Evolutionary conservation across 805 yeast genomes (phyloP), one percentile per base, ranked within the genome.

Genomic region (Phaffomyces thermotolerans): DNA sequence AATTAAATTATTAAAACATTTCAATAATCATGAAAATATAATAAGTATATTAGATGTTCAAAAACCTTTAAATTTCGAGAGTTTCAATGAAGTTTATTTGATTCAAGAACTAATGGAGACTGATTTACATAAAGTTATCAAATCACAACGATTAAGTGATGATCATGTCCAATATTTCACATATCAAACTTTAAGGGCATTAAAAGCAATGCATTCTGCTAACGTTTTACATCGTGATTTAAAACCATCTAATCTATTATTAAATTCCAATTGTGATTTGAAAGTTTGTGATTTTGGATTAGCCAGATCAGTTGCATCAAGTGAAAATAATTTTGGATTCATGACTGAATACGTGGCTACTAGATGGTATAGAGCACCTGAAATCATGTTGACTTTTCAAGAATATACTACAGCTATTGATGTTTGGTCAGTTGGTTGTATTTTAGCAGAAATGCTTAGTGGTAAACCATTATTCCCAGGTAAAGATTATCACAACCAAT

Each of bases 311-410:
- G 63, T 76, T 15, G 69, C 73, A 22, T 71, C 79, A 33, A 58
- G 69, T 43, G 75, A 72, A 49, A 68, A 70, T 37, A 57, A 70
- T 46, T 67, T 73, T 32, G 75, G 82, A 0, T 73, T 74, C 50
- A 67, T 84, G 67, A 84, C 91, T 0, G 91, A 84, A 57, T 84
- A 84, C 52, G 93, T 84, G 4, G 91, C 91, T 3, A 84, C 93
- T 8, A 67, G 93, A 53, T 84, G 91, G 91, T 84, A 84, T 58
- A 66, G 93, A 42, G 91, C 91, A 0, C 91, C 91, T 0, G 93
- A 84, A 59, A 81, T 84, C 45, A 84, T 84, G 91, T 63, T 84
- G 24, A 77, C 86, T 1, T 72, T 76, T 47, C 79, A 84, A 34
- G 81, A 80, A 53, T 84, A 84, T 51, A 75, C 90, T 2, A 78